Conservation (phyloP, 192 early-diverging fungal genomes). For the Coemansia sp. region DNA sequence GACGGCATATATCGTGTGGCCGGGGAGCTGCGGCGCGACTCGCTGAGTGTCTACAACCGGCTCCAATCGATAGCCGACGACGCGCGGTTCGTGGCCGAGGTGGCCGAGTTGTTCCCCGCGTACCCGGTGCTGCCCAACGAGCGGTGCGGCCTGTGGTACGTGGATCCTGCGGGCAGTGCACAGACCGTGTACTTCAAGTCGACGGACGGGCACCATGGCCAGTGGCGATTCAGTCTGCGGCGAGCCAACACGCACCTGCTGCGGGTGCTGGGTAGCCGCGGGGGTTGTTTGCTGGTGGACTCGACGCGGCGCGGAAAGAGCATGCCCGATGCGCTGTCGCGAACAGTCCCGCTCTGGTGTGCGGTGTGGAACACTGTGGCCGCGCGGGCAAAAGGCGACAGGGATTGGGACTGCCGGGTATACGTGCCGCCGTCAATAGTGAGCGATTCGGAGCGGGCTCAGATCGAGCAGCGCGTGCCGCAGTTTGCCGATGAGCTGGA, state of each 20-base stretch:
- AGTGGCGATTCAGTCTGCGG: conserved; percentile 80
- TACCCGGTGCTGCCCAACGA: conserved; percentile 75
- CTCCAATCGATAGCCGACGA: conserved; percentile 74
- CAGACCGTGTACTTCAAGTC: conserved; percentile 87
- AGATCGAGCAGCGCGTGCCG: conserved; percentile 56
- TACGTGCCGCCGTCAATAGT: conserved; percentile 60
- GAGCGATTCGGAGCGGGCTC: conserved; percentile 63
- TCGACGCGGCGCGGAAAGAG: conserved; percentile 79
- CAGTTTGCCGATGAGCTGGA: conserved; percentile 55
- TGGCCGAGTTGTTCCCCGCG: conserved; percentile 50
- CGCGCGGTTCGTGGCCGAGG: conserved; percentile 60
- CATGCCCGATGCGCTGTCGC: conserved; percentile 76
- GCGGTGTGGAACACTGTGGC: conserved; percentile 64
- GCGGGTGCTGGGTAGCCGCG: conserved; percentile 43
- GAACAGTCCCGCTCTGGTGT: conserved; percentile 91
- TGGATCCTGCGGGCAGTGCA: conserved; percentile 55
- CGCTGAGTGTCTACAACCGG: conserved; percentile 61
- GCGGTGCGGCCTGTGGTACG: conserved; percentile 85
- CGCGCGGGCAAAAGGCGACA: conserved; percentile 8
- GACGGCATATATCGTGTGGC: conserved; percentile 7
- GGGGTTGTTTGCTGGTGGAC: conserved; percentile 79
- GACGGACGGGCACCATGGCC: conserved; percentile 83
- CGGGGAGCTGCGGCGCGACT: conserved; percentile 8
- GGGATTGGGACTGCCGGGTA: conserved; percentile 55
- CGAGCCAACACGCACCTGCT: conserved; percentile 75